Evolutionary conservation across 2,329 filamentous ascomycete species (phyloP).

Genomic region (Atkinsonella texensis): DNA sequence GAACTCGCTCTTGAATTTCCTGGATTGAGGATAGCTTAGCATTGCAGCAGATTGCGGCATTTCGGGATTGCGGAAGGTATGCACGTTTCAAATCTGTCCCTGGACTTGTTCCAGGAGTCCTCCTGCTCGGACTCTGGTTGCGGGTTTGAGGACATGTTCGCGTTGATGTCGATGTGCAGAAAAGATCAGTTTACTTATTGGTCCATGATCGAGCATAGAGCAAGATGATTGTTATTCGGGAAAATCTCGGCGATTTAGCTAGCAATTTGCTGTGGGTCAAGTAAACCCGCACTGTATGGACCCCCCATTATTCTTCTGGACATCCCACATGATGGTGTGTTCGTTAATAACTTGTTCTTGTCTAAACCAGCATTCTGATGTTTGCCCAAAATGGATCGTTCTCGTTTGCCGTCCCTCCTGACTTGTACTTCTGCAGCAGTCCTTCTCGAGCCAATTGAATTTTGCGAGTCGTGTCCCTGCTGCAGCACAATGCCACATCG

Average conservation of each 20-base stretch:
- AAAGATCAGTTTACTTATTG: no score
- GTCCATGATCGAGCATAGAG: neutral
- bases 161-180: neutral
- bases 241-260: slow-evolving; percentile 9
- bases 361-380: neutral
- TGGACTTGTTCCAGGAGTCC: slow-evolving; percentile 46
- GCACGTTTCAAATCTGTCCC: slow-evolving; percentile 53
- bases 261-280: neutral
- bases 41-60: neutral
- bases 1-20: slow-evolving; percentile 81
- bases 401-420: neutral
- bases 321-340: neutral
- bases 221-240: slow-evolving; percentile 9
- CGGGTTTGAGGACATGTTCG: slow-evolving; percentile 2
- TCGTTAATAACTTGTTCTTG: no score
- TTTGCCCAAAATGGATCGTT: slow-evolving; percentile 12
- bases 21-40: slow-evolving; percentile 22
- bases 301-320: neutral
- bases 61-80: slow-evolving; percentile 10
- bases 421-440: slow-evolving; percentile 14
- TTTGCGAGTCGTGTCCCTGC: slow-evolving; percentile 41
- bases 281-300: neutral
- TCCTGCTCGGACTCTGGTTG: slow-evolving; percentile 8
- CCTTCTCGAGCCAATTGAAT: slow-evolving; percentile 34
- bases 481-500: slow-evolving; percentile 68